These are phyloP conservation scores for Paramecium pentaurelia DNA, from an alignment of 73 alveolate species.

Conservation along the genomic window DNA sequence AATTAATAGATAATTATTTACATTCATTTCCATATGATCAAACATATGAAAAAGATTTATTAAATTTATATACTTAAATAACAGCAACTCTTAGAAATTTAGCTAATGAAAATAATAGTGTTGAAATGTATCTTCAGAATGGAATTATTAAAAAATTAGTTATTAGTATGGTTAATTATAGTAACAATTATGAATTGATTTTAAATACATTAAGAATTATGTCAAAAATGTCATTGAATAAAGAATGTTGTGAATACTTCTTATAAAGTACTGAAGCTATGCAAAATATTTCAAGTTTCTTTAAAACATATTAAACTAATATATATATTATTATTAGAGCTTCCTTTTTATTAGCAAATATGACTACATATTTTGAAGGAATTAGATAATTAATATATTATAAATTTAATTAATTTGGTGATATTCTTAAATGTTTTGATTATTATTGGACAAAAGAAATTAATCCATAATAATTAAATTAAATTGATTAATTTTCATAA, in stretches of 20 bases:
- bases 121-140: constrained; percentile 6
- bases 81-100: constrained; percentile 54
- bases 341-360: constrained; percentile 57
- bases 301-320: constrained; percentile 45
- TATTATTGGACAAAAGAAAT: constrained; percentile 50
- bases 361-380: constrained; percentile 57
- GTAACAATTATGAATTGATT: constrained; percentile 50
- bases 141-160: constrained; percentile 52
- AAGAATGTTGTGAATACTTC: constrained; percentile 45
- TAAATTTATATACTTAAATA: background rate
- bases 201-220: constrained; percentile 57
- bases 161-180: constrained; percentile 23
- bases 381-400: constrained; percentile 50
- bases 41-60: constrained; percentile 16
- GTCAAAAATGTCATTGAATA: constrained; percentile 52
- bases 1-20: background rate
- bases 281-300: constrained; percentile 44
- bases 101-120: constrained; percentile 34
- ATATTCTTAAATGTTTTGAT: constrained; percentile 48
- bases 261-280: constrained; percentile 34
- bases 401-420: constrained; percentile 41
- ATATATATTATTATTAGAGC: constrained; percentile 52
- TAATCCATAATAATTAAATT: background rate
- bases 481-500: constrained; percentile 35
- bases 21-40: constrained; percentile 5